phyloP scores from a whole-genome alignment of 139 green algal genomes.

The Tetratostichococcus sp. region DNA sequence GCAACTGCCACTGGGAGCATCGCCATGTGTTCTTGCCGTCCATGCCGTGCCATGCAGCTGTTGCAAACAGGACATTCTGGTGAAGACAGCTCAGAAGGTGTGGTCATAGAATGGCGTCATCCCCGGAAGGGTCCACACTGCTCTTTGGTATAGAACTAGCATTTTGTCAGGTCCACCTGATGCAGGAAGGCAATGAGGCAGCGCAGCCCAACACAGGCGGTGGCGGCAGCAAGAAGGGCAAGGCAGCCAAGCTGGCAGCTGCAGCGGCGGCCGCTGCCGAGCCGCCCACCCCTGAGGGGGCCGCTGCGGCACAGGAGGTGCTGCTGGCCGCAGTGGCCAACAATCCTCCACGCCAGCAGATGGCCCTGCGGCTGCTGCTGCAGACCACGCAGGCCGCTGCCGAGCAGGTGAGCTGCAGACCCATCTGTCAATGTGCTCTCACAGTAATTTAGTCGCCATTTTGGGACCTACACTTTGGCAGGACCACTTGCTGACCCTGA shows the following conservation, averaged over 20 bases:
- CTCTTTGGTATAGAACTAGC: not conserved
- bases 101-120: too few relatives aligned
- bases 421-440: too few relatives aligned
- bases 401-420: not conserved
- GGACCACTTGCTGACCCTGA: too few relatives aligned
- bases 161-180: not conserved
- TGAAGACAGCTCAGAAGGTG: too few relatives aligned
- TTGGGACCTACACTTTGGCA: too few relatives aligned
- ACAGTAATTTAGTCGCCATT: too few relatives aligned
- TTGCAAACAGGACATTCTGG: too few relatives aligned
- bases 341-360: not conserved
- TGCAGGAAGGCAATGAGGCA: not conserved
- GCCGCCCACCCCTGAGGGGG: not conserved
- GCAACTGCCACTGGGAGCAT: too few relatives aligned
- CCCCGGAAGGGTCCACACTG: too few relatives aligned
- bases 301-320: not conserved
- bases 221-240: conserved; percentile 14
- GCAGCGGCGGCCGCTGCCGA: conserved; percentile 3
- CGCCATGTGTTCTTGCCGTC: too few relatives aligned
- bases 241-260: not conserved
- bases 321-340: not conserved
- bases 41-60: too few relatives aligned
- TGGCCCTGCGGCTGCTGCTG: not conserved
- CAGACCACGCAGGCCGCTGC: not conserved
- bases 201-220: not conserved